Percentiles rank a stretch among this genome's conserved stretches.
Evolutionary conservation across 305 asterid genomes (phyloP).

Genomic region (Rubia peregrina): DNA sequence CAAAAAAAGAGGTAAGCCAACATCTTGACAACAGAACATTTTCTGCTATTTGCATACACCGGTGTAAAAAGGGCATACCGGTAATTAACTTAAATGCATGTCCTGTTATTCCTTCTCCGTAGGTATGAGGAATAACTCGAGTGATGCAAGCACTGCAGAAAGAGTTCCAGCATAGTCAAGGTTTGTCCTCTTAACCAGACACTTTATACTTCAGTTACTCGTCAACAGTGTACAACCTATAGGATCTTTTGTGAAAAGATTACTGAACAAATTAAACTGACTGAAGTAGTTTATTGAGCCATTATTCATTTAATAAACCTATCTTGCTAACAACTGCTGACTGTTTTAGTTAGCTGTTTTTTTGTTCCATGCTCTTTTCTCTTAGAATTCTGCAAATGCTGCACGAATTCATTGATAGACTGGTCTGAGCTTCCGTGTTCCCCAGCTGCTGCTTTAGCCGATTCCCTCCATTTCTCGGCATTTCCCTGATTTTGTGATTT

Average conservation of each 20-base stretch:
- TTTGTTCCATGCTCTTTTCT: not conserved
- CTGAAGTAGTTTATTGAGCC: not conserved
- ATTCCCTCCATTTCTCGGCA: constrained; percentile 38
- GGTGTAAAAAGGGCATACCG: no score
- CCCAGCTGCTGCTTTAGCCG: constrained; percentile 40
- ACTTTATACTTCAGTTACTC: not conserved
- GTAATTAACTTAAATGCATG: not conserved
- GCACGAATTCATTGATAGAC: constrained; percentile 40
- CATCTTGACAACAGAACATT: not conserved
- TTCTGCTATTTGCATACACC: not conserved
- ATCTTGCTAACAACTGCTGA: not conserved
- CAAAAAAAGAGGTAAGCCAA: constrained; percentile 20
- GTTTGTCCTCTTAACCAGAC: not conserved
- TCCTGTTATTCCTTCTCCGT: not conserved
- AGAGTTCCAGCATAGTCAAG: constrained; percentile 11
- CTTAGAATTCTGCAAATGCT: constrained; percentile 18
- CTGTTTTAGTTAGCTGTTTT: not conserved
- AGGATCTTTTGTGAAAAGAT: not conserved
- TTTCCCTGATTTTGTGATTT: constrained; percentile 36
- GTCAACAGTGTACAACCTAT: not conserved
- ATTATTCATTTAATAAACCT: not conserved
- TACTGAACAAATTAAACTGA: not conserved
- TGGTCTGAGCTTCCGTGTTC: constrained; percentile 57
- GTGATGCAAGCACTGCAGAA: not conserved
- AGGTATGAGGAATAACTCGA: constrained; percentile 13